A percentile compares a stretch with the other conserved stretches of the same genome.
These are phyloP conservation scores for Lichtheimia hyalospora DNA, from an alignment of 371 early-diverging fungal genomes.

Conservation along the genomic window DNA sequence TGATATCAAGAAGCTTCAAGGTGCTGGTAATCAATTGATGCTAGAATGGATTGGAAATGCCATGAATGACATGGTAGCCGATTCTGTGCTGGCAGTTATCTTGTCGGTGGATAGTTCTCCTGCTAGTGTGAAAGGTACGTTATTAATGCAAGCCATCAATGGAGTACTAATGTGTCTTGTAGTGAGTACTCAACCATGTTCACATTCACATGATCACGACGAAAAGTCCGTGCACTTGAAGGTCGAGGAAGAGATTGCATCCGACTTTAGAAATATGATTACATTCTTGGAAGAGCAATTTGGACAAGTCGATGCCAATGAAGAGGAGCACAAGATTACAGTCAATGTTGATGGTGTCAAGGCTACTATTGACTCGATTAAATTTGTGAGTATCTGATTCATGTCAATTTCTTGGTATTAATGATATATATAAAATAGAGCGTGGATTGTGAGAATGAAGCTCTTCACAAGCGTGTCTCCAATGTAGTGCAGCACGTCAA, in stretches of 20 bases:
- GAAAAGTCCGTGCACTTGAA: slow-evolving; percentile 15
- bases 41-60: slow-evolving; percentile 93
- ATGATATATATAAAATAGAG: slow-evolving; percentile 12
- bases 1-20: slow-evolving; percentile 59
- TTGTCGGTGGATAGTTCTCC: slow-evolving; percentile 86
- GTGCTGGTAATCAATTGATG: slow-evolving; percentile 56
- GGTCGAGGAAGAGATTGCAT: slow-evolving; percentile 24
- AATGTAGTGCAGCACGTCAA: slow-evolving; percentile 32
- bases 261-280: slow-evolving; percentile 33
- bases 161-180: background rate
- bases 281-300: slow-evolving; percentile 43
- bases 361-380: slow-evolving; percentile 45
- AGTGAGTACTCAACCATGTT: slow-evolving; percentile 42
- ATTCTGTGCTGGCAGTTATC: slow-evolving; percentile 87
- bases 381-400: slow-evolving; percentile 36
- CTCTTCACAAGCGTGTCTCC: slow-evolving; percentile 27
- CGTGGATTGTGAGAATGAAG: slow-evolving; percentile 34
- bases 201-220: slow-evolving; percentile 20
- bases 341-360: slow-evolving; percentile 45
- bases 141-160: background rate
- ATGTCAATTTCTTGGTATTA: background rate
- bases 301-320: slow-evolving; percentile 38
- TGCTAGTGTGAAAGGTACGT: slow-evolving; percentile 84
- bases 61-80: slow-evolving; percentile 95
- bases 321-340: slow-evolving; percentile 37